Evolutionary conservation across 257 asterid genomes (phyloP), one percentile per base, ranked within the genome.

Genomic region (Nicotiana knightiana): DNA sequence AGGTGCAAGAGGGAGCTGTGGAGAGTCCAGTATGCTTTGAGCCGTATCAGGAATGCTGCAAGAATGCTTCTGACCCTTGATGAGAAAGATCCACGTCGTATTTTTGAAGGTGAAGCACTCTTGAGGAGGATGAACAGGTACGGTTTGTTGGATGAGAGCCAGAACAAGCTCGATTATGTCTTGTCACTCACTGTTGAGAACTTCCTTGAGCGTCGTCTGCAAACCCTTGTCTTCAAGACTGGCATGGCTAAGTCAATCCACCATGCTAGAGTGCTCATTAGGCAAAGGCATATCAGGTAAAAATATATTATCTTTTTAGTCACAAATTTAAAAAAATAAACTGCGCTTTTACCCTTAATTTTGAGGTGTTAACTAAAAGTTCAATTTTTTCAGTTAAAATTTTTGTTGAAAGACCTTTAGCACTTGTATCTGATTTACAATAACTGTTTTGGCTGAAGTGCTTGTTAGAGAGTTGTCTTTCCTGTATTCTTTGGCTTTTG

Each of bases 241-340:
- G 97, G 98, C 28, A 91, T 91, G 97, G 97, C 97, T 1, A 94
- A 92, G 89, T 94, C 97, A 17, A 94, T 94, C 81, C 97, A 94
- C 89, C 98, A 94, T 85, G 97, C 98, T 3, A 87, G 98, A 71
- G 97, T 92, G 68, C 94, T 94, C 62, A 94, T 94, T 83, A 90
- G 97, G 88, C 97, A 94, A 83, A 94, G 91, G 89, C 98, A 94
- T 81, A 92, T 94, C 89, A 91, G 98, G 98, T 94, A 86, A 30
- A 28, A 39, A 54, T 6, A 16, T 21, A 11, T 57, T 26, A 2
- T 64, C n/a, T 26, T 6, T 62, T 62, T 30, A 3, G 39, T 51
- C 9, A 24, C 63, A 51, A 1, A 0, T 15, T 51, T 39, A 3
- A 26, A 51, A 48, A 8, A n/a, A 15, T 75, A 75, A 51, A 6